phyloP scores from a whole-genome alignment of 345 rosid species.

The sweet orange (Citrus sinensis) region DVS_A1.0 CM039164.1:22853501-22854000 shows the following conservation, averaged over 20 bases:
- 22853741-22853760: constrained; percentile 71
- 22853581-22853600: constrained; percentile 83
- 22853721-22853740: constrained; percentile 61
- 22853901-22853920: constrained; percentile 49
- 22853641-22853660: constrained; percentile 63
- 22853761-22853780: constrained; percentile 76
- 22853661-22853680: constrained; percentile 68
- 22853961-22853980: constrained; percentile 69
- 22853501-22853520: constrained; percentile 49
- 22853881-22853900: constrained; percentile 38
- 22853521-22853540: constrained; percentile 65
- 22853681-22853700: constrained; percentile 66
- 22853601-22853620: constrained; percentile 52
- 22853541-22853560: constrained; percentile 44
- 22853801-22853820: constrained; percentile 48
- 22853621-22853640: constrained; percentile 62
- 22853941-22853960: constrained; percentile 80
- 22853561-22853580: constrained; percentile 70
- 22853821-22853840: constrained; percentile 63
- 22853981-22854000: constrained; percentile 61
- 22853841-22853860: constrained; percentile 76
- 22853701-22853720: constrained; percentile 65
- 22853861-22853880: constrained; percentile 85
- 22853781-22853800: constrained; percentile 60
- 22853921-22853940: constrained; percentile 74